Evolutionary conservation across 768 basidiomycete species (phyloP).

Genomic region (Imleria badia): DNA sequence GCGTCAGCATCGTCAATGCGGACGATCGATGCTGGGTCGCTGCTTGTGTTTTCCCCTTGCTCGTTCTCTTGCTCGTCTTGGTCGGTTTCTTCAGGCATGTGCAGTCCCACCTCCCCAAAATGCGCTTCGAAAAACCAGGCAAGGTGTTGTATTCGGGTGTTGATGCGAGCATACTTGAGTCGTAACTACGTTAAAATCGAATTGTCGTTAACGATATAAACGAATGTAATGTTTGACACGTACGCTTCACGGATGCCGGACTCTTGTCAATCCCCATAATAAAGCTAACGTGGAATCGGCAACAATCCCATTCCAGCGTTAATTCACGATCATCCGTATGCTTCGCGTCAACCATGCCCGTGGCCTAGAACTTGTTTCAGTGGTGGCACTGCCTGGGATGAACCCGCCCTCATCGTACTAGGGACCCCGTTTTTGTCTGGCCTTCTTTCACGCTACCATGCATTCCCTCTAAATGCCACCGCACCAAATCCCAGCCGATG

Average conservation of each 20-base stretch:
- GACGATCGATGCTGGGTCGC: slow-evolving; percentile 72
- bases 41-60: slow-evolving; percentile 46
- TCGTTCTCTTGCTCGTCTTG: slow-evolving; percentile 47
- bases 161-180: slow-evolving; percentile 56
- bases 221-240: slow-evolving; percentile 30
- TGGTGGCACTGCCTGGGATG: not conserved
- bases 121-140: slow-evolving; percentile 93
- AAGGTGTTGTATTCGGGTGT: slow-evolving; percentile 65
- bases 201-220: not conserved
- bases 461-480: slow-evolving; percentile 98
- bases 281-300: slow-evolving; percentile 93
- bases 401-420: slow-evolving; percentile 69
- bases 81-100: slow-evolving; percentile 62
- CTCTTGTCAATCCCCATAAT: slow-evolving; percentile 93
- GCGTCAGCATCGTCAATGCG: slow-evolving; percentile 83
- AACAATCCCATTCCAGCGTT: slow-evolving; percentile 93
- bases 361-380: slow-evolving; percentile 56
- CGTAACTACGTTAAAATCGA: slow-evolving; percentile 44
- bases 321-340: slow-evolving; percentile 74
- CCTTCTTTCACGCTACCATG: slow-evolving; percentile 82
- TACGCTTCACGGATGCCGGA: slow-evolving; percentile 94
- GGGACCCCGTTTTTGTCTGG: slow-evolving; percentile 60
- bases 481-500: slow-evolving; percentile 90
- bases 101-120: slow-evolving; percentile 87
- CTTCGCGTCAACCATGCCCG: slow-evolving; percentile 89